Evolutionary conservation across 495 filamentous ascomycete genomes (phyloP).

Genomic region (Annulohypoxylon moriforme): DNA sequence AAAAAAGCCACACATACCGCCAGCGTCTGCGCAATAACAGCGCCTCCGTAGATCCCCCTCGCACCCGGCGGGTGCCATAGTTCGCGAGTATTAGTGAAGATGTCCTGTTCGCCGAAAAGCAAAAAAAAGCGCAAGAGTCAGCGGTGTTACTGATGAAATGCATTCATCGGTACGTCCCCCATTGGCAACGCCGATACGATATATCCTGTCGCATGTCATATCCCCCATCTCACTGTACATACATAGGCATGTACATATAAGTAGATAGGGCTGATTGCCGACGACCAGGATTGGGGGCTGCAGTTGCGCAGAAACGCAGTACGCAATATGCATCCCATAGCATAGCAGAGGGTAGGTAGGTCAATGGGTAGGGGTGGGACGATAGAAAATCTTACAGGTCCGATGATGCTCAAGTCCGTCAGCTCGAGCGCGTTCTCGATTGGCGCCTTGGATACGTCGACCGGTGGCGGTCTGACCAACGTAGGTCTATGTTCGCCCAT

Average conservation of each 20-base stretch:
- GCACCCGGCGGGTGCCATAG: conserved; percentile 92
- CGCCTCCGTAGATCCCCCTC: conserved; percentile 91
- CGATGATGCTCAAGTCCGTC: conserved; percentile 80
- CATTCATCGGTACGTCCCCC: background rate
- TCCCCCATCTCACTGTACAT: background rate
- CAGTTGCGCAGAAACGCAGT: no score
- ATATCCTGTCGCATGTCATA: background rate
- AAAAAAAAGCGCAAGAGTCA: conserved; percentile 8
- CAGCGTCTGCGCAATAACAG: conserved; percentile 91
- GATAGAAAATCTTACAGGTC: conserved; percentile 67
- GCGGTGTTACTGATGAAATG: background rate
- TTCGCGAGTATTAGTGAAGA: conserved; percentile 92
- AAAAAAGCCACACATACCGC: conserved; percentile 50
- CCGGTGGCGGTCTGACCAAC: conserved; percentile 78
- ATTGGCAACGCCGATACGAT: background rate
- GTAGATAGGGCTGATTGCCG: background rate
- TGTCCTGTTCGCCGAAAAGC: conserved; percentile 73
- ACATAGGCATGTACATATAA: background rate
- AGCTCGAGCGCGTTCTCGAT: conserved; percentile 93
- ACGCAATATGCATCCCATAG: background rate
- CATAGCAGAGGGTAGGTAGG: background rate
- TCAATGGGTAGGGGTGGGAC: background rate
- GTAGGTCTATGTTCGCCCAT: conserved; percentile 61
- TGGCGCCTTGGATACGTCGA: conserved; percentile 75
- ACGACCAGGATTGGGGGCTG: background rate